Conservation (phyloP, 1,139 yeast genomes). For the Groenewaldozyma auringiensis region DNA sequence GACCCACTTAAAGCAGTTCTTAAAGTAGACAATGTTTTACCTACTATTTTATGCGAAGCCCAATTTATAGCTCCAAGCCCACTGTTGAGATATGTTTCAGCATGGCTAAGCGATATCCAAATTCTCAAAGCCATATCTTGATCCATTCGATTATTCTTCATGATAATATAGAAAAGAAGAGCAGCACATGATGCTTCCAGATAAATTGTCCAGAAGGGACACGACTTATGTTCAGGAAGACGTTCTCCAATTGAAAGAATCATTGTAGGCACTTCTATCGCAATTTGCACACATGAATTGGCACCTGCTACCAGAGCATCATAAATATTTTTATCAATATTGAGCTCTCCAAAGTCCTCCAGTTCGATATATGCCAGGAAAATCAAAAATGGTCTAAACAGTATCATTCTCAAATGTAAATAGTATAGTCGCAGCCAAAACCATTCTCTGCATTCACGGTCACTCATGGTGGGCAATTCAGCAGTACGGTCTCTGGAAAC, state of each 20-base stretch:
- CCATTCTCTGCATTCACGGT: conserved; percentile 10
- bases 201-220: conserved; percentile 9
- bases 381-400: conserved; percentile 11
- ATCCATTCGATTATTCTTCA: conserved; percentile 5
- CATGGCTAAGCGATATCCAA: conserved; percentile 11
- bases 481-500: conserved; percentile 8
- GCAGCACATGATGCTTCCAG: conserved; percentile 10
- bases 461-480: conserved; percentile 7
- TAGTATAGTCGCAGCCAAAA: conserved; percentile 10
- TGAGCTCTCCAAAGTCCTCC: conserved; percentile 1
- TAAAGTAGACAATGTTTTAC: conserved; percentile 6
- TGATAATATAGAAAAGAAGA: conserved; percentile 9
- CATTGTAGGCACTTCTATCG: conserved; percentile 10
- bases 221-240: conserved; percentile 3
- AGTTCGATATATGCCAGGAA: conserved; percentile 9
- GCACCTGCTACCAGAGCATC: conserved; percentile 8
- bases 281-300: conserved; percentile 7
- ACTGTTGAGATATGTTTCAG: conserved; percentile 9
- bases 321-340: conserved; percentile 6
- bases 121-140: conserved; percentile 10
- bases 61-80: conserved; percentile 6
- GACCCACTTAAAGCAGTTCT: conserved; percentile 2
- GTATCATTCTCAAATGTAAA: conserved; percentile 8
- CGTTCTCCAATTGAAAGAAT: conserved; percentile 10
- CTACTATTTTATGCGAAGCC: not conserved